Evolutionary conservation across 2,329 filamentous ascomycete species (phyloP).

Genomic region (Pseudogymnoascus sp.): DNA sequence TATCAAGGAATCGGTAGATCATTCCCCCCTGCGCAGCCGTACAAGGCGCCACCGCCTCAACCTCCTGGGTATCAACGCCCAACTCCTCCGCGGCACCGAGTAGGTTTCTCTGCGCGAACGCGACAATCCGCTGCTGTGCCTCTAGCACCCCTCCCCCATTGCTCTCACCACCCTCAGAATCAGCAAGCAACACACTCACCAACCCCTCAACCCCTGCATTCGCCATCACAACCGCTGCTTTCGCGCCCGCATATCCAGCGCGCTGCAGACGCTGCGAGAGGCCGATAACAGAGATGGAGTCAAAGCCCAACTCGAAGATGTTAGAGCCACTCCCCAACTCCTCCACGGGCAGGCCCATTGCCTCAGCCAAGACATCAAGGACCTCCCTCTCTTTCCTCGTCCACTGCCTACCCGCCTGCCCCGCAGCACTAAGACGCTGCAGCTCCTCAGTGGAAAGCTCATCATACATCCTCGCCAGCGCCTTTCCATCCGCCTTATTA

Average conservation of each 20-base stretch:
- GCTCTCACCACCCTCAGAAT: slow-evolving; percentile 13
- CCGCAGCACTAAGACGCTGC: slow-evolving; percentile 43
- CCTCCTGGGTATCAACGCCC: slow-evolving; percentile 39
- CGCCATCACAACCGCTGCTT: slow-evolving; percentile 61
- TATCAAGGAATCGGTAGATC: slow-evolving; percentile 61
- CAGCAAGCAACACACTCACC: slow-evolving; percentile 24
- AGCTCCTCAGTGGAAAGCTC: slow-evolving; percentile 51
- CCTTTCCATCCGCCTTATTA: slow-evolving; percentile 77
- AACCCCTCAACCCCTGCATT: slow-evolving; percentile 47
- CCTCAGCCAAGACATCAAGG: slow-evolving; percentile 44
- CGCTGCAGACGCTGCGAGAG: slow-evolving; percentile 59
- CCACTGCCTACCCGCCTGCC: slow-evolving; percentile 26
- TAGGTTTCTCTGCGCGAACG: slow-evolving; percentile 31
- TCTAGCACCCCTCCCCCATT: slow-evolving; percentile 20
- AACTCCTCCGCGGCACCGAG: slow-evolving; percentile 40
- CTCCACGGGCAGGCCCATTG: slow-evolving; percentile 31
- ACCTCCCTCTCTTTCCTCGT: slow-evolving; percentile 40
- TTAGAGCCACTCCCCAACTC: slow-evolving; percentile 49
- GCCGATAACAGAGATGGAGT: slow-evolving; percentile 76
- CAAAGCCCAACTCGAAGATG: slow-evolving; percentile 79
- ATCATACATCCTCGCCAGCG: slow-evolving; percentile 59
- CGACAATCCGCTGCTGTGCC: slow-evolving; percentile 34
- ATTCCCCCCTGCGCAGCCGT: slow-evolving; percentile 84
- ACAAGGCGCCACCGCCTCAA: slow-evolving; percentile 74
- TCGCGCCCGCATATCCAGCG: slow-evolving; percentile 52